Base-by-base conservation (phyloP, 2,329 filamentous ascomycete genomes). In the Cladosporium cucumerinum region DNA sequence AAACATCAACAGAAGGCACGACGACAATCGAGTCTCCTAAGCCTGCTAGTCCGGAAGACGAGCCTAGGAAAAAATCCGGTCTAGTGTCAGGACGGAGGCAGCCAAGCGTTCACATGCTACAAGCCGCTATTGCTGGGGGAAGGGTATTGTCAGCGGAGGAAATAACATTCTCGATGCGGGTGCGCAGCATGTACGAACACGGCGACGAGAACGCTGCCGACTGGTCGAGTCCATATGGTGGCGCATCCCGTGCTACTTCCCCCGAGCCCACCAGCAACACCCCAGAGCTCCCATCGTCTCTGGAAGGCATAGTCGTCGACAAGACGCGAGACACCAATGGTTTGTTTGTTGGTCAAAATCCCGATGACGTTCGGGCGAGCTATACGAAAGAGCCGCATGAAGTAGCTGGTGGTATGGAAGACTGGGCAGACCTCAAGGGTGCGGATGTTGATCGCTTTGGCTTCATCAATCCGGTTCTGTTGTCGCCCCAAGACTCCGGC, bases 391-490 rank as follows among this genome's bases (percentile, higher is more conserved):
- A 87, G 67, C 78, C 82, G 12, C 78, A 80, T 58, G 87, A 89
- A 74, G 75, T 84, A 34, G 86, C 86, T 25, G 87, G 87, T 8
- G 87, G 87, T 2, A 82, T 88, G 57, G 87, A 89, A 68, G 86
- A 89, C 69, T 89, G 86, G 86, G 81, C 85, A 66, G 82, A 88
- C 73, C 77, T 89, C 12, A 79, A 83, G 21, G 84, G 80, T 6
- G 82, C 78, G 16, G 82, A 87, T 67, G 85, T 89, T 3, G 87
- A 89, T 73, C 81, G 87, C 66, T 89, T 89, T 72, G 87, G 87
- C 11, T 89, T 89, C 75, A 89, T 89, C 66, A 73, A 82, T 16
- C 79, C 80, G 4, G 78, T 74, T 51, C 79, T 77, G 65, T 67
- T 69, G 16, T 66, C 71, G 10, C 78, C 79, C 5, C 71, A 74